Evolutionary conservation across 805 yeast species (phyloP), one percentile per base, ranked within the genome.

Genomic region (Barnettozyma siamensis): DNA sequence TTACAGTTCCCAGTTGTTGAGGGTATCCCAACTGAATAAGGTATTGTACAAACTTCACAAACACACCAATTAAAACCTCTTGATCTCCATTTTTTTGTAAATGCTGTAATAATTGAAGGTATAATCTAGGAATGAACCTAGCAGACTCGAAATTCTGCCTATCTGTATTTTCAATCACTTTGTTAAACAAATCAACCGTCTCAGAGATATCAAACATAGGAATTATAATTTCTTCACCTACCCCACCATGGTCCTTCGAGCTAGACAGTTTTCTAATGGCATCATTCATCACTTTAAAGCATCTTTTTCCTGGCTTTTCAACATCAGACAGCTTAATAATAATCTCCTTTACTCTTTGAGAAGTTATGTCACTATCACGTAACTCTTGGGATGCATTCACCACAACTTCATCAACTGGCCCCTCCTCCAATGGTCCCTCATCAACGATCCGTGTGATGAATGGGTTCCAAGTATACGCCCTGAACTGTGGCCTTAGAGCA

Each of bases 51-150:
- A 54, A 54, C 18, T 42, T 33, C 6, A 41, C 42, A 30, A 47
- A 40, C 2, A 46, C 43, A 5, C 21, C n/a, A 2, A 43, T 29
- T 10, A 46, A 29, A n/a, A 43, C 13, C 23, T 37, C 21, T 5
- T 31, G 21, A 11, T 52, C 40, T 1, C 39, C 23, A 6, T 11
- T 4, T 0, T 15, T 27, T 12, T 37, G 28, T 1, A 43, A 45
- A 7, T 33, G 17, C 13, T 38, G 37, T n/a, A 51, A 26, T 31
- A 52, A 37, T n/a, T 49, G 48, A 1, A 54, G 40, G 38, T 52
- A 54, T 15, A 54, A n/a, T 4, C 55, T 24, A 2, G 58, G 58
- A 5, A 54, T 36, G 28, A 54, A 54, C 15, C 57, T 40, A 1
- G 58, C 58, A 16, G 52, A 39, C 20, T 44, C 35, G 38, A 46